A percentile compares a stretch with the other conserved stretches of the same genome.
Conservation (phyloP, 306 rosid genomes). For the Prunus fruticosa region DNA sequence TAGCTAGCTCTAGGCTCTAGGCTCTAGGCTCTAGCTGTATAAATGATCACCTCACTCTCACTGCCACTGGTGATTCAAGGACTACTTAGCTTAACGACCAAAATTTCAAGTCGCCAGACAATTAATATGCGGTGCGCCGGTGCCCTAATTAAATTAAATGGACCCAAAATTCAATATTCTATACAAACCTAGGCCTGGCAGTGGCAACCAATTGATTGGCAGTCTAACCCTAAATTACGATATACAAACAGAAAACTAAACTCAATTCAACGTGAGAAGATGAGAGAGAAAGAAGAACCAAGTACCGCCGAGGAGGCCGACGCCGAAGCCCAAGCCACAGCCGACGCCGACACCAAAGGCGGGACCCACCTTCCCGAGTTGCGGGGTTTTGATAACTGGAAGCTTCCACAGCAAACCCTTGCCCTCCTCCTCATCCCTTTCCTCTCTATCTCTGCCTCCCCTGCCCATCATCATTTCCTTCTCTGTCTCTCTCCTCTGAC, state of each 20-base stretch:
- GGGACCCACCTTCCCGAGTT: slow-evolving; percentile 78
- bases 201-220: background rate
- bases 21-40: too few relatives aligned
- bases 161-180: too few relatives aligned
- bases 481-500: too few relatives aligned
- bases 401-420: slow-evolving; percentile 80
- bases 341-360: slow-evolving; percentile 82
- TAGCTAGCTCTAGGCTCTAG: too few relatives aligned
- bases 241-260: background rate
- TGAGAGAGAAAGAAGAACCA: background rate
- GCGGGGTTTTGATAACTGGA: slow-evolving; percentile 43
- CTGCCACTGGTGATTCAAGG: too few relatives aligned
- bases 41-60: too few relatives aligned
- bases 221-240: background rate
- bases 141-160: too few relatives aligned
- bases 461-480: background rate
- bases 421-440: slow-evolving; percentile 23
- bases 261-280: background rate
- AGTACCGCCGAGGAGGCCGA: slow-evolving; percentile 86
- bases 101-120: too few relatives aligned
- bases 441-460: slow-evolving; percentile 11
- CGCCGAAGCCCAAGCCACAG: slow-evolving; percentile 82
- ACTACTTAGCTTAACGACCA: too few relatives aligned
- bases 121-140: too few relatives aligned
- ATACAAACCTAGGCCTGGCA: too few relatives aligned